Evolutionary conservation across 2,329 filamentous ascomycete genomes (phyloP).

Genomic region (Cladosporium sp.): DNA sequence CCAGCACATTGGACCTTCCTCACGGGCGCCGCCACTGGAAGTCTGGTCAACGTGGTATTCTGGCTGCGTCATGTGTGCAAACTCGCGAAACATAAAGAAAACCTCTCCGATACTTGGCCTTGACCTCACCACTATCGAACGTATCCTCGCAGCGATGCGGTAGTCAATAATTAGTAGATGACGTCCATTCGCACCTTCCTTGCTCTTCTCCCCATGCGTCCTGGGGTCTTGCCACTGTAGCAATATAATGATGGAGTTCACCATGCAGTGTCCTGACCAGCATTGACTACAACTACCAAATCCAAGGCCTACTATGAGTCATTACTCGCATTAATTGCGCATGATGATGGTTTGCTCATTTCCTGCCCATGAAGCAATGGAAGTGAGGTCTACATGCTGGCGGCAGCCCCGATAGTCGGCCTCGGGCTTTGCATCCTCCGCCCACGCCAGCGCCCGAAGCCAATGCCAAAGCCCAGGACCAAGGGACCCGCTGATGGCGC

Average conservation of each 20-base stretch:
- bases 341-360: too few relatives aligned
- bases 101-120: neutral
- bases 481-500: constrained; percentile 1
- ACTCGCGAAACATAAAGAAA: neutral
- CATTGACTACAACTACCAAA: too few relatives aligned
- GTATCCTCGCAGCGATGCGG: neutral
- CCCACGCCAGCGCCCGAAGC: neutral
- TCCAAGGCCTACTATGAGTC: too few relatives aligned
- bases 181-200: neutral
- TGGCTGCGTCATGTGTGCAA: neutral
- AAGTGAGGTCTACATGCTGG: neutral
- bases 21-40: neutral
- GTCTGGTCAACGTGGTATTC: neutral
- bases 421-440: neutral
- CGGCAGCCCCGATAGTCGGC: neutral
- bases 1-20: neutral
- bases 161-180: neutral
- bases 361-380: neutral
- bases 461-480: neutral
- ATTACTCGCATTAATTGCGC: too few relatives aligned
- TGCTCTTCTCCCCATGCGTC: neutral
- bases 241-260: too few relatives aligned
- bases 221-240: too few relatives aligned
- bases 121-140: neutral
- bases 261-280: too few relatives aligned